These are phyloP conservation scores for Calonectria ilicicola DNA, from an alignment of 2,329 filamentous ascomycete species.

Conservation along the genomic window DNA sequence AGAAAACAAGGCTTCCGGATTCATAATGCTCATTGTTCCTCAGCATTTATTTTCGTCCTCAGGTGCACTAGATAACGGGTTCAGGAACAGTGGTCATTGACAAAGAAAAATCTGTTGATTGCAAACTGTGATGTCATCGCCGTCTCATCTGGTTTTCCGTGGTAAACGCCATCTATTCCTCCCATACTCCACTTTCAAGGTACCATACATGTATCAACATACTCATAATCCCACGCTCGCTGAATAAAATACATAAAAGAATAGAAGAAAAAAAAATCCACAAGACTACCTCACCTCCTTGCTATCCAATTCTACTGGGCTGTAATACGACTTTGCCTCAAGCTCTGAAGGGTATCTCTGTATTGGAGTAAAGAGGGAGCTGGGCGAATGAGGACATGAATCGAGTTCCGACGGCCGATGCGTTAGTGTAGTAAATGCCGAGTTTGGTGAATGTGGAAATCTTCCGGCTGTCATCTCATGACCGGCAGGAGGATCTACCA, in stretches of 20 bases:
- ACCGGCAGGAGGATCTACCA: background rate
- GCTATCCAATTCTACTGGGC: background rate
- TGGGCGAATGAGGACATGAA: background rate
- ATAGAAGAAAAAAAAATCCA: background rate
- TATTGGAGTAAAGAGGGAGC: background rate
- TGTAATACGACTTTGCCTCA: background rate
- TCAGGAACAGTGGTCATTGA: background rate
- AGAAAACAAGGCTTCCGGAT: background rate
- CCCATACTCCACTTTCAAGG: background rate
- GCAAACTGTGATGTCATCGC: background rate
- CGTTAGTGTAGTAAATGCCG: background rate
- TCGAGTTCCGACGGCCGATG: constrained; percentile 3
- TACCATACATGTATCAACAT: background rate
- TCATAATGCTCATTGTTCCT: background rate
- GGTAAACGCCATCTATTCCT: background rate
- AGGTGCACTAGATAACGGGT: background rate
- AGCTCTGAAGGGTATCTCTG: constrained; percentile 4
- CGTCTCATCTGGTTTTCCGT: background rate
- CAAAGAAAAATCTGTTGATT: background rate
- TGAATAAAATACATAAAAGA: background rate
- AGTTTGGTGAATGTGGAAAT: constrained; percentile 1
- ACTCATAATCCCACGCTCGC: constrained; percentile 1
- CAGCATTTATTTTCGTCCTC: too few species aligned
- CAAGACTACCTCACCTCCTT: background rate
- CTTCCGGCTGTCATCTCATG: background rate